Evolutionary conservation across 1,284 basidiomycete species (phyloP).

Genomic region (Ustilago tritici): DNA sequence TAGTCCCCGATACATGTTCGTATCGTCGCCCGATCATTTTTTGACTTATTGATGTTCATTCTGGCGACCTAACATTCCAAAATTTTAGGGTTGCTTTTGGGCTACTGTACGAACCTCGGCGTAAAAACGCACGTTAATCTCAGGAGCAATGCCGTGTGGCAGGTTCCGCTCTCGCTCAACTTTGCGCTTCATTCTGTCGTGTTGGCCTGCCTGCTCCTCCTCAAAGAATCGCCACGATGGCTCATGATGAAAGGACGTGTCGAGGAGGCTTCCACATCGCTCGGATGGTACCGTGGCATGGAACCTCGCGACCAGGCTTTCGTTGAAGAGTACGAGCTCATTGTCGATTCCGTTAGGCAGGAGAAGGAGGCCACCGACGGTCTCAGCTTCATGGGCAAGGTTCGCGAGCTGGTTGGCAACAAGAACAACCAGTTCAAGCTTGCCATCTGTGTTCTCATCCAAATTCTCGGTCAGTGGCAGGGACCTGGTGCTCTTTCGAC

Average conservation of each 20-base stretch:
- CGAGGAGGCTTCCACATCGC: conserved; percentile 75
- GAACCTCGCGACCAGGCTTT: conserved; percentile 35
- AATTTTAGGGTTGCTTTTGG: conserved; percentile 17
- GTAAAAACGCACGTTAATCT: conserved; percentile 32
- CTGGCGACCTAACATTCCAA: not conserved
- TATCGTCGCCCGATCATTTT: not conserved
- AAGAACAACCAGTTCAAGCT: conserved; percentile 56
- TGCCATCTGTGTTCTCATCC: conserved; percentile 36
- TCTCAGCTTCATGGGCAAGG: conserved; percentile 32
- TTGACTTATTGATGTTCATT: not conserved
- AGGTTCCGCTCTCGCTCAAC: conserved; percentile 41
- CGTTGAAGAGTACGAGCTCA: conserved; percentile 46
- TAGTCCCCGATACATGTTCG: not conserved
- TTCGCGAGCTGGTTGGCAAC: conserved; percentile 33
- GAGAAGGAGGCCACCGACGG: conserved; percentile 45
- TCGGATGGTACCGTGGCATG: conserved; percentile 69
- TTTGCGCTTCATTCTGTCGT: conserved; percentile 65
- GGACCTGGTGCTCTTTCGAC: conserved; percentile 51
- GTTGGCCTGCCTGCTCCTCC: conserved; percentile 71
- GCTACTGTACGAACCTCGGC: conserved; percentile 36
- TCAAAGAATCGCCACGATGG: conserved; percentile 84
- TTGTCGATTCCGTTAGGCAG: conserved; percentile 38
- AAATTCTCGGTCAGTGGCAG: conserved; percentile 48
- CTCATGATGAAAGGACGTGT: conserved; percentile 79
- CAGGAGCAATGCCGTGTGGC: conserved; percentile 34